Conservation (phyloP, 495 filamentous ascomycete genomes). For the Monascus purpureus region DNA sequence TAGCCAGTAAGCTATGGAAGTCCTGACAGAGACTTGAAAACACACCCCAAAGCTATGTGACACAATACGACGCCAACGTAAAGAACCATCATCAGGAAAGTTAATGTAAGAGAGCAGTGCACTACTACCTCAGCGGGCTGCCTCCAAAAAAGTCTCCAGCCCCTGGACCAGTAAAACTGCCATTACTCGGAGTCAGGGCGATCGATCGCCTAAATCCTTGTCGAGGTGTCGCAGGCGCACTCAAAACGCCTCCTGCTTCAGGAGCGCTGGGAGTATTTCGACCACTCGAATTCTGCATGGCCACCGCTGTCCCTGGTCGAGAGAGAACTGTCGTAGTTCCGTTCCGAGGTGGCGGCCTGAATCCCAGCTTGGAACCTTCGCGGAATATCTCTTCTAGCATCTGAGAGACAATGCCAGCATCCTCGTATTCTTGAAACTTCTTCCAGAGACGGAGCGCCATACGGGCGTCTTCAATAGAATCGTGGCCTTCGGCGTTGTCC, state of each 20-base stretch:
- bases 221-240: constrained; percentile 28
- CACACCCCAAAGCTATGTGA: too few relatives aligned
- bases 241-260: constrained; percentile 13
- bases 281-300: constrained; percentile 28
- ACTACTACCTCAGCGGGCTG: constrained; percentile 30
- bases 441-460: constrained; percentile 81
- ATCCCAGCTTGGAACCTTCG: constrained; percentile 55
- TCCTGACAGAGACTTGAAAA: too few relatives aligned
- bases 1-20: too few relatives aligned
- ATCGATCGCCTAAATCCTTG: constrained; percentile 33
- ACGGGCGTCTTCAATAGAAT: constrained; percentile 84
- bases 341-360: constrained; percentile 50
- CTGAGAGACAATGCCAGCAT: constrained; percentile 58
- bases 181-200: constrained; percentile 33
- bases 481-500: constrained; percentile 45
- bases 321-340: constrained; percentile 21
- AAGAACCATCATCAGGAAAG: too few relatives aligned
- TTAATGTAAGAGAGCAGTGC: too few relatives aligned
- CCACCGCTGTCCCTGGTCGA: constrained; percentile 31
- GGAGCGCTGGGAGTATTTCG: constrained; percentile 30
- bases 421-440: constrained; percentile 78
- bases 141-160: constrained; percentile 28
- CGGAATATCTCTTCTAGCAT: constrained; percentile 75
- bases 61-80: too few relatives aligned
- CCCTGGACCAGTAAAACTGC: constrained; percentile 27